Evolutionary conservation across 2,329 filamentous ascomycete species (phyloP), one percentile per base, ranked within the genome.

Genomic region (Diaporthe sp.): DNA sequence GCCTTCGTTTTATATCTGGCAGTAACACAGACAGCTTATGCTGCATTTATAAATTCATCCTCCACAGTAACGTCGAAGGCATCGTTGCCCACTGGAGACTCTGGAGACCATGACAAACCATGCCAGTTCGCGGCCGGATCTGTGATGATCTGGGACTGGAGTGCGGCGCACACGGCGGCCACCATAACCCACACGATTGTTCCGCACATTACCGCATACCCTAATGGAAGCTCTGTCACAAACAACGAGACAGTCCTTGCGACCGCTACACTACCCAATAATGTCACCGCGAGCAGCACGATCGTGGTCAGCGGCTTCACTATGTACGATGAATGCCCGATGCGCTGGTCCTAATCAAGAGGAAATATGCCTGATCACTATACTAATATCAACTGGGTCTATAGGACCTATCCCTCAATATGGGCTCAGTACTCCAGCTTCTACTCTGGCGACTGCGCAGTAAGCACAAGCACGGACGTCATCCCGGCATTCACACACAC

Each of bases 81-180:
- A 39, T 2, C 65, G 3, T 37, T 53, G 7, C 65, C 65, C 22
- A 68, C 65, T 17, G 47, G 31, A 28, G 31, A 28, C 1, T 25
- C 65, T 51, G 65, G 65, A 42, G 20, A 20, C 39, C 2, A 25
- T 2, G 28, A 39, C 37, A 39, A 68, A 15, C 47, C 47, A n/a
- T 68, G 65, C 47, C 47, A 68, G 47, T 37, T 68, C 10, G 65
- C 65, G 13, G 65, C 65, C 4, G 65, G 65, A 12, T 53, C 47
- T 28, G 65, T 68, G 7, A 68, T 68, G 65, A 68, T 68, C 8
- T 68, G 65, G 65, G 65, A 68, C 34, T 68, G 65, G 65, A 37
- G 20, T 12, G 13, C 34, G n/a, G 47, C 65, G 31, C 31, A 53
- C 31, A 68, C 65, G 8, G 65, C 65, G 10, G 47, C 28, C 22